A percentile compares a stretch with the other conserved stretches of the same genome.
These are phyloP conservation scores for Candida corydali DNA, from an alignment of 805 yeast genomes.

Conservation along the genomic window DNA sequence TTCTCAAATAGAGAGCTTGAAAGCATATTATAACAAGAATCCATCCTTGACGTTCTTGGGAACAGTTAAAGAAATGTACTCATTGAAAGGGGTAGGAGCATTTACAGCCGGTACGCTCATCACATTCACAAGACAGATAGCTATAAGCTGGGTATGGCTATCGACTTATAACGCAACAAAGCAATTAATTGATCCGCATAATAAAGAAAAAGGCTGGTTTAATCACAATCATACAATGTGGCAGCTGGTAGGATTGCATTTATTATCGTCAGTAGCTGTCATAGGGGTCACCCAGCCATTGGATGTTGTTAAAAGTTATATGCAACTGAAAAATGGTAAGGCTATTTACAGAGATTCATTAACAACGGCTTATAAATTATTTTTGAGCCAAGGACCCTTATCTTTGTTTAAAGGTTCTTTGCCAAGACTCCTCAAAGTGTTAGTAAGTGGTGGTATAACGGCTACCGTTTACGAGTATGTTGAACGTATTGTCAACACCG, in stretches of 20 bases:
- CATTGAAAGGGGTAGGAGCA: slow-evolving; percentile 68
- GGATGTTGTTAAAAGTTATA: slow-evolving; percentile 80
- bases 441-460: slow-evolving; percentile 39
- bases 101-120: slow-evolving; percentile 79
- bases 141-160: slow-evolving; percentile 78
- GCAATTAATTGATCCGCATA: slow-evolving; percentile 61
- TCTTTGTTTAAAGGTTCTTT: slow-evolving; percentile 33
- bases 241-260: slow-evolving; percentile 49
- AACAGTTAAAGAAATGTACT: slow-evolving; percentile 62
- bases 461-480: slow-evolving; percentile 35
- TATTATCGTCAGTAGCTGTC: slow-evolving; percentile 65
- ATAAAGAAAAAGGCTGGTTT: slow-evolving; percentile 34
- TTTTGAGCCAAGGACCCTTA: slow-evolving; percentile 27
- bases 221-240: slow-evolving; percentile 38
- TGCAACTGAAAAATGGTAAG: slow-evolving; percentile 74
- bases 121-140: slow-evolving; percentile 76
- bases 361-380: slow-evolving; percentile 36
- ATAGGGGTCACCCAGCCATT: slow-evolving; percentile 82
- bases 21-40: slow-evolving; percentile 38
- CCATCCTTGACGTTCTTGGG: slow-evolving; percentile 54
- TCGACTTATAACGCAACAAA: slow-evolving; percentile 76
- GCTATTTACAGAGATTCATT: slow-evolving; percentile 56
- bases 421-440: slow-evolving; percentile 37
- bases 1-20: slow-evolving; percentile 18
- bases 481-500: slow-evolving; percentile 25